Evolutionary conservation across 192 early-diverging fungal genomes (phyloP), one percentile per base, ranked within the genome.

Genomic region (Podila epigama): DNA sequence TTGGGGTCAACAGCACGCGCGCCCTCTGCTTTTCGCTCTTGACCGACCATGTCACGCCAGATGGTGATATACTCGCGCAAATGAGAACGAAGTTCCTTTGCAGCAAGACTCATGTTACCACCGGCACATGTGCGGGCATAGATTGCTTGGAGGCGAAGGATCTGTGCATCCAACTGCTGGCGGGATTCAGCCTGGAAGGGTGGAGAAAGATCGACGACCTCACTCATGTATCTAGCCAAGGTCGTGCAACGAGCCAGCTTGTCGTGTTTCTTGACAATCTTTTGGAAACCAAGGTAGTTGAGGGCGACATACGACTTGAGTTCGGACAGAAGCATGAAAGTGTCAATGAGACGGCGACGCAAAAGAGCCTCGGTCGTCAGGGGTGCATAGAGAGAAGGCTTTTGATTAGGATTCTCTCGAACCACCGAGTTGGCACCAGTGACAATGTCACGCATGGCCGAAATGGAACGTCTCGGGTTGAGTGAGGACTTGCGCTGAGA

Each of bases 201-300:
- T 5, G 82, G 72, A 1, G 86, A 79, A 5, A 71, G 56, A 39
- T 90, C 83, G 0, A 93, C 88, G 40, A 82, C 79, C 51, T 80
- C 79, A 28, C 72, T 67, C 51, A 85, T 69, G 57, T 85, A 85
- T 12, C 61, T 55, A 18, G 60, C 22, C 34, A 79, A 67, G 5
- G 82, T 75, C 11, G 66, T 60, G 39, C 84, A 86, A 8, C 84
- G 82, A 11, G 91, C 90, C 5, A 97, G 89, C 75, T 97, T 97
- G 82, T 97, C 96, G 72, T 92, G 95, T 84, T 97, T 97, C 82
- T 97, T 97, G 31, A 96, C 81, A 75, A 96, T 94, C 82, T 97
- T 97, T 81, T 85, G 79, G 78, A 97, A 96, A 28, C 94, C 96
- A 9, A 90, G 92, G 58, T 87, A 87, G 86, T 97, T 96, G 51